A percentile compares a stretch with the other conserved stretches of the same genome.
Conservation (phyloP, 2,329 filamentous ascomycete species). For the Fusarium secorum region DNA sequence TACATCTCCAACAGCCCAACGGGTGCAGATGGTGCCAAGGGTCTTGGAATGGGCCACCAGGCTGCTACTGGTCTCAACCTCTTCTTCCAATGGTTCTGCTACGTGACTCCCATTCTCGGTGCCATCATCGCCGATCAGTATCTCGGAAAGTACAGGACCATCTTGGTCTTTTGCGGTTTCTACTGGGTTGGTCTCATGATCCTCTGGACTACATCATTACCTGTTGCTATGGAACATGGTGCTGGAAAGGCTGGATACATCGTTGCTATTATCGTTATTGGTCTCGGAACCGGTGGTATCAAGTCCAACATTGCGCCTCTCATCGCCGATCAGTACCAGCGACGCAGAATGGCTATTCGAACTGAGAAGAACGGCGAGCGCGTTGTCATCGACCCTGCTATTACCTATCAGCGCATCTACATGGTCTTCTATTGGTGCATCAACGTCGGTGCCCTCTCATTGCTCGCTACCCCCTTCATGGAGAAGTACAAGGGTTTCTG, state of each 20-base stretch:
- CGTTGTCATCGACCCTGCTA: conserved; percentile 71
- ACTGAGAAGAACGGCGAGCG: conserved; percentile 60
- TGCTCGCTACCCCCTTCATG: conserved; percentile 72
- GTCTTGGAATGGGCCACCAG: conserved; percentile 62
- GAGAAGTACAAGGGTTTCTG: conserved; percentile 74
- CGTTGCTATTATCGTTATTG: conserved; percentile 67
- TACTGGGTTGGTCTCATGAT: conserved; percentile 66
- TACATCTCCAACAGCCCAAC: conserved; percentile 54
- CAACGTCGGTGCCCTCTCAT: conserved; percentile 74
- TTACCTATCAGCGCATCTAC: conserved; percentile 74
- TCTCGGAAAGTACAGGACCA: conserved; percentile 69
- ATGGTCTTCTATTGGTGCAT: conserved; percentile 80
- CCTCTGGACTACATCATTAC: conserved; percentile 60
- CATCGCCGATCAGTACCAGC: conserved; percentile 72
- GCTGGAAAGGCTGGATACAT: conserved; percentile 60
- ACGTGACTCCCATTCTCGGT: conserved; percentile 56
- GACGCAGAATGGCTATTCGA: conserved; percentile 58
- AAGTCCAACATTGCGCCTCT: conserved; percentile 69
- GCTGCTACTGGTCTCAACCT: conserved; percentile 63
- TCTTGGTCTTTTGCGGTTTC: conserved; percentile 62
- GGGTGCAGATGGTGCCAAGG: conserved; percentile 54
- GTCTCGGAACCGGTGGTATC: conserved; percentile 73
- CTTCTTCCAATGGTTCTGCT: conserved; percentile 63
- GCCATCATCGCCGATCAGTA: conserved; percentile 66
- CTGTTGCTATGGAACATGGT: conserved; percentile 46